Evolutionary conservation across 345 rosid species (phyloP).

Genomic region (Psidium guajava): DNA sequence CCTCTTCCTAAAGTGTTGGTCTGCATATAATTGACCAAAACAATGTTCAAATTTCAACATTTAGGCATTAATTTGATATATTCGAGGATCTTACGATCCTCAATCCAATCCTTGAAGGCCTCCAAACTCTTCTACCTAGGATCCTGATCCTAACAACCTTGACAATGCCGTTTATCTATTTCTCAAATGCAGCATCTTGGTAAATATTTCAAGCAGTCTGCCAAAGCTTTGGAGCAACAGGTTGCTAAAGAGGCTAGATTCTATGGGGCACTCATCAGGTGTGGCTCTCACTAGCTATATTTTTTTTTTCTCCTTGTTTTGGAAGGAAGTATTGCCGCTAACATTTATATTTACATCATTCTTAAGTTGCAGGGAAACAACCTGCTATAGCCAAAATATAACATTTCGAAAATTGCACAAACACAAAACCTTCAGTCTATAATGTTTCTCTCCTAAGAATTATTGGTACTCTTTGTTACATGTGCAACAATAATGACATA

Average conservation of each 20-base stretch:
- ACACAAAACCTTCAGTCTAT: not conserved
- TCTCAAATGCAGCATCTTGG: conserved; percentile 57
- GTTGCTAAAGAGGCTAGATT: conserved; percentile 82
- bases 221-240: conserved; percentile 80
- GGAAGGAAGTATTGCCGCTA: not conserved
- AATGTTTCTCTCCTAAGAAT: not conserved
- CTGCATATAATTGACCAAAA: not conserved
- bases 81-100: not conserved
- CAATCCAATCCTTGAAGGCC: not conserved
- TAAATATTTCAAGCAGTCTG: conserved; percentile 86
- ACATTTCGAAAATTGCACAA: not conserved
- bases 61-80: not conserved
- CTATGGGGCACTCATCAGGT: conserved; percentile 96
- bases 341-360: not conserved
- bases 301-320: not conserved
- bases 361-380: not conserved
- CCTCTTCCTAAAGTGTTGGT: not conserved
- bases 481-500: not conserved
- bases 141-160: not conserved
- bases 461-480: not conserved
- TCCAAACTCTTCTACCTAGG: not conserved
- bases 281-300: not conserved
- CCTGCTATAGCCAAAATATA: not conserved
- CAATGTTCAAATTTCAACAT: not conserved
- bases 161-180: not conserved